phyloP scores from a whole-genome alignment of 148 eudicot genomes.

The Salicornia ramosissima region DNA sequence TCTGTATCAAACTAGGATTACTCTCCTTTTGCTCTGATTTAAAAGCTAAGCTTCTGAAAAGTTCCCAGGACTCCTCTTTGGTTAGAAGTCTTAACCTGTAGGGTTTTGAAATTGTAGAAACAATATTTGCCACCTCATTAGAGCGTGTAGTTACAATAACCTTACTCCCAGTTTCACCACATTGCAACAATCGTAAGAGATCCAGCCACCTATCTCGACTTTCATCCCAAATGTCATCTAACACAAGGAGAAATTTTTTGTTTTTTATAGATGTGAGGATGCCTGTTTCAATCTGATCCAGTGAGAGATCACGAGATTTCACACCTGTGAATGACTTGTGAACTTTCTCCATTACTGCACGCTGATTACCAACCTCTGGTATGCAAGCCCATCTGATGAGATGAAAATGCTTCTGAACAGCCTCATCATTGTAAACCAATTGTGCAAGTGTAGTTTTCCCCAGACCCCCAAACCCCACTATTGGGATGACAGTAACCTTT shows the following conservation, averaged over 20 bases:
- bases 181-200: neutral
- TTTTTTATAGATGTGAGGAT: neutral
- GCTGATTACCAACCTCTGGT: constrained; percentile 3
- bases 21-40: neutral
- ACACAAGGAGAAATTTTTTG: constrained; percentile 16
- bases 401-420: constrained; percentile 7
- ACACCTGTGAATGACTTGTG: neutral
- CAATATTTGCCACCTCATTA: neutral
- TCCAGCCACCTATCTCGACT: neutral
- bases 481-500: constrained; percentile 17
- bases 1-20: neutral
- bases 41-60: constrained; percentile 6
- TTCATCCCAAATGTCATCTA: constrained; percentile 21
- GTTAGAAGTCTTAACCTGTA: constrained; percentile 8
- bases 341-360: neutral
- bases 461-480: constrained; percentile 15
- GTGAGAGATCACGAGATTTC: neutral
- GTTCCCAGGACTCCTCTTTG: constrained; percentile 3
- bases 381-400: constrained; percentile 6
- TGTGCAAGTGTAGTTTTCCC: neutral
- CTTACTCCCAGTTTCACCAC: constrained; percentile 17
- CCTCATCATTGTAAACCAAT: constrained; percentile 11
- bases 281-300: neutral
- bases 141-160: constrained; percentile 17
- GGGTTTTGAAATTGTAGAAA: neutral